A percentile compares a stretch with the other conserved stretches of the same genome.
phyloP scores from a whole-genome alignment of 106 monocot genomes.

The Xerophyta viscosa region DNA sequence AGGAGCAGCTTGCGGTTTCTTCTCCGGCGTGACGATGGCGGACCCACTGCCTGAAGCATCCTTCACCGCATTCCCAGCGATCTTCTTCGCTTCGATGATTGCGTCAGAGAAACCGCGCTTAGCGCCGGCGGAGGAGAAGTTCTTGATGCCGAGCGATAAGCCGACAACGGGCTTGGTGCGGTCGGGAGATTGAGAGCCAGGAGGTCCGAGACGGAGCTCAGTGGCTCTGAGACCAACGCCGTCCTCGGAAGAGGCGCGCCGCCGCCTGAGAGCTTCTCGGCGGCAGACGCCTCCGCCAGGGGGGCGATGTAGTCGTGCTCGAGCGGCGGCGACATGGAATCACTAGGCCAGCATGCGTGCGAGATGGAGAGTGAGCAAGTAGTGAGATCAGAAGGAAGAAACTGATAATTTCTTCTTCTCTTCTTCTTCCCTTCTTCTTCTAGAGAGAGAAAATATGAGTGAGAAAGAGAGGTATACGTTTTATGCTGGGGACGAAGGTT shows the following conservation, averaged over 20 bases:
- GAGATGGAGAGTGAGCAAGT: no score
- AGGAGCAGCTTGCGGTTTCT: slow-evolving; percentile 15
- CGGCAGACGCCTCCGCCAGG: slow-evolving; percentile 14
- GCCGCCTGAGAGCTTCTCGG: slow-evolving; percentile 3
- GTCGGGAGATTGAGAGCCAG: slow-evolving; percentile 57
- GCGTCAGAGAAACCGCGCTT: slow-evolving; percentile 54
- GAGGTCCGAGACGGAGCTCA: slow-evolving; percentile 76
- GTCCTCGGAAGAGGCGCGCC: slow-evolving; percentile 6
- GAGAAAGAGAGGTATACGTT: not conserved
- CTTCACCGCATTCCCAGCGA: not conserved
- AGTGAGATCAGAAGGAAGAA: not conserved
- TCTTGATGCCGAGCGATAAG: slow-evolving; percentile 30
- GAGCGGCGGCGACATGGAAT: slow-evolving; percentile 37
- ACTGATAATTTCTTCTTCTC: no score
- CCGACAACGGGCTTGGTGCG: slow-evolving; percentile 9
- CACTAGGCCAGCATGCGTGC: no score
- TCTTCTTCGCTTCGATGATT: not conserved
- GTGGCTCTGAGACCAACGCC: slow-evolving; percentile 38
- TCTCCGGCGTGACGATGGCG: slow-evolving; percentile 24
- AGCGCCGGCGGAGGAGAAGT: no score
- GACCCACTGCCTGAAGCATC: not conserved
- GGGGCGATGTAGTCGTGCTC: slow-evolving; percentile 72
- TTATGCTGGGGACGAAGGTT: not conserved
- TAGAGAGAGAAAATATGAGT: no score
- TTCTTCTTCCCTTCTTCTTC: no score